Base-by-base conservation (phyloP, 2,329 filamentous ascomycete species). In the Fusarium marasasianum region DNA sequence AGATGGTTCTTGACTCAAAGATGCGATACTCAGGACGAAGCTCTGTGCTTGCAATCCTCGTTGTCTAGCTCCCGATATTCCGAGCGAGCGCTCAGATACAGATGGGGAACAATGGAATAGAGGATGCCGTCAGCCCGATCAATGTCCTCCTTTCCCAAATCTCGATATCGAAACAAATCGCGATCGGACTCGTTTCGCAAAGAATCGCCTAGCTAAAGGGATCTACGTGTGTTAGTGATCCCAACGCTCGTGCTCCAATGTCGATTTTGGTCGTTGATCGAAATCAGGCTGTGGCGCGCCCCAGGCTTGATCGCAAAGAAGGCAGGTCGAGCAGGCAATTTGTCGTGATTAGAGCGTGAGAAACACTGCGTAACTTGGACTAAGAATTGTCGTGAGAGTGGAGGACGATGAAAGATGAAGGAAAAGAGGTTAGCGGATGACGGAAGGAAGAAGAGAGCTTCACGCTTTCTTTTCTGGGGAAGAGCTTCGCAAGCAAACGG, bases 21-120 rank as follows among this genome's bases (percentile, higher is more conserved):
- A 69, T 74, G 72, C 77, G 84, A 83, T 83, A 80, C 59, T 81
- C 83, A 87, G 89, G 88, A 91, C 84, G 88, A 89, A 90, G 89
- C 89, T 91, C 89, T 90, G 83, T 91, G 87, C 89, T 89, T 87
- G 77, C 81, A 80, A 79, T 81, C 82, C 77, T 79, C 73, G 66
- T 54, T 71, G 56, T 64, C 63, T 65, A 75, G 63, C 71, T 67
- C 61, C 67, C 69, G 41, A 47, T 65, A 57, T 51, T 48, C 68
- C 56, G 48, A 71, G 66, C 62, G 62, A 71, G 59, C 44, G 73
- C 76, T 61, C 66, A 76, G 71, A 65, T 78, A 77, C 74, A 78
- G 66, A 66, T 55, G 51, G 53, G 71, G 66, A 51, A 51, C 59
- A 59, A 58, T 61, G 63, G 66, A 69, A 66, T 53, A 68, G 68